Evolutionary conservation across 108 stramenopile genomes (phyloP).

Genomic region (Bacterosira constricta): DNA sequence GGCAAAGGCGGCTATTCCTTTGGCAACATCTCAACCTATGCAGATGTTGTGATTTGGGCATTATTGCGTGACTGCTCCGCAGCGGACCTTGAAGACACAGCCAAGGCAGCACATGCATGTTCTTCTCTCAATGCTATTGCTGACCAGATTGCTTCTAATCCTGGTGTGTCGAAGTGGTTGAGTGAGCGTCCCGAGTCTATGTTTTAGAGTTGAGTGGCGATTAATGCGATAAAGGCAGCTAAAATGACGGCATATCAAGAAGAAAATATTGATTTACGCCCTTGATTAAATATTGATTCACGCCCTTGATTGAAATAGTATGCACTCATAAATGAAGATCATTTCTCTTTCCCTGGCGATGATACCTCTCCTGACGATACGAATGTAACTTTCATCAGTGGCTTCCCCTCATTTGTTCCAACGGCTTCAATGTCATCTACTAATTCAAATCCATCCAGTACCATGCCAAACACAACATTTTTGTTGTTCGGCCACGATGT

Average conservation of each 20-base stretch:
- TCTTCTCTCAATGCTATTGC: constrained; percentile 43
- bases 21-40: constrained; percentile 48
- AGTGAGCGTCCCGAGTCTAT: constrained; percentile 55
- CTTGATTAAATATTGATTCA: no score
- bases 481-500: constrained; percentile 90
- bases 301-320: no score
- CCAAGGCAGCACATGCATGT: constrained; percentile 56
- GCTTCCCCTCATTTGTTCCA: constrained; percentile 75
- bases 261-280: no score
- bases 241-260: no score
- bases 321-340: not conserved
- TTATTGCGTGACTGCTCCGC: constrained; percentile 52
- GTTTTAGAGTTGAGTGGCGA: constrained; percentile 37
- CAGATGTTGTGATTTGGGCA: constrained; percentile 59
- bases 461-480: constrained; percentile 83
- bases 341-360: not conserved
- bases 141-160: constrained; percentile 39
- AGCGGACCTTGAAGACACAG: constrained; percentile 50
- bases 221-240: no score
- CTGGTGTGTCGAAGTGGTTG: constrained; percentile 53
- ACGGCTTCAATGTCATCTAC: constrained; percentile 67
- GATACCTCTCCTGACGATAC: constrained; percentile 78
- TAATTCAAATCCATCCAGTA: constrained; percentile 68
- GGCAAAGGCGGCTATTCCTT: constrained; percentile 43
- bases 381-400: constrained; percentile 64